Base-by-base conservation (phyloP, 768 basidiomycete species). In the Asterophora lycoperdoides region DNA sequence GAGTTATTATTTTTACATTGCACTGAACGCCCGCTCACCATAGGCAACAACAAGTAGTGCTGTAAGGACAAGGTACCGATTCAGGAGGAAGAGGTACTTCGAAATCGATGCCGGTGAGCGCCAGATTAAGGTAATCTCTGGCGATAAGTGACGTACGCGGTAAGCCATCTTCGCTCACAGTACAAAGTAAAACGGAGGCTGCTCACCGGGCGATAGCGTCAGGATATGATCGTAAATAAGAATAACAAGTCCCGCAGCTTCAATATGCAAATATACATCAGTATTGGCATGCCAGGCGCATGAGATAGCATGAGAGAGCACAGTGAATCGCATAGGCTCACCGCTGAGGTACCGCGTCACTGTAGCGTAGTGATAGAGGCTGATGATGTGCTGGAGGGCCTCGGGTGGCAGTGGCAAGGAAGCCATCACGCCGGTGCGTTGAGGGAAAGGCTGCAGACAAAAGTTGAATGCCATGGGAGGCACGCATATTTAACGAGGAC, bases 181-280 rank as follows among this genome's bases (percentile, higher is more conserved):
- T 45, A 17, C 39, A n/a, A 32, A 17, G 44, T 4, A 40, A 43
- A 20, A 10, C 20, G 8, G 2, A 7, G 2, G 36, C 19, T 32
- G 49, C 46, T 8, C 32, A 44, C 54, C 54, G 43, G 63, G 61
- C 8, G 49, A 51, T 37, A 72, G 54, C 6, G 69, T 67, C 44
- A 71, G 44, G 9, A 58, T 17, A 37, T 71, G 67, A 48, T 72
- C 71, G 45, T 68, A 71, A 2, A 71, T 35, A 15, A 69, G 41
- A 0, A 62, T 36, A 4, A 55, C 55, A 18, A 70, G 52, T 13
- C 68, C 69, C 14, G 52, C 59, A 19, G 58, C 71, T 72, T 44
- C 14, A 17, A 44, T 10, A 6, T 23, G 19, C 18, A 45, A n/a
- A 45, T 3, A 19, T 35, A 35, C 23, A 8, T 45, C 19, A 39